These are phyloP conservation scores for Spirogloea muscicola DNA, from an alignment of 139 green algal species.

Conservation along the genomic window DNA sequence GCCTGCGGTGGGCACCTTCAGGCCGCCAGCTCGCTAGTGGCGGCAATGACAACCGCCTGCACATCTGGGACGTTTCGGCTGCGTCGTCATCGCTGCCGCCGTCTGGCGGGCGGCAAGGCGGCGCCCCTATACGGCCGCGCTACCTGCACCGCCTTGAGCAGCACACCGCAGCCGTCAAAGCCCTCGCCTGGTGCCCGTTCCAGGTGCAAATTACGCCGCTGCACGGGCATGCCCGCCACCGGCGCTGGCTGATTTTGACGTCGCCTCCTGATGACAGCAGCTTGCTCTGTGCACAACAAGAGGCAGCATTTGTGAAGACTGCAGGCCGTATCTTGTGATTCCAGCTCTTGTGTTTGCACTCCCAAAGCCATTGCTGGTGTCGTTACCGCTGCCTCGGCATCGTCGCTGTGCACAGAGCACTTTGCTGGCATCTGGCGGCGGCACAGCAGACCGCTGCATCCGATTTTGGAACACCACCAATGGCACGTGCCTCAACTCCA, in stretches of 20 bases:
- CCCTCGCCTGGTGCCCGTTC: constrained; percentile 84
- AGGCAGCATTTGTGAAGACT: too few species aligned
- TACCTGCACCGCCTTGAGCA: constrained; percentile 59
- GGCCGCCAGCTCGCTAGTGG: constrained; percentile 75
- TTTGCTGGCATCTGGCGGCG: constrained; percentile 74
- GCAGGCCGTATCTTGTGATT: too few species aligned
- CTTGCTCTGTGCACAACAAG: too few species aligned
- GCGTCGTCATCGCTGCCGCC: constrained; percentile 16
- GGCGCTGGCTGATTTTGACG: too few species aligned
- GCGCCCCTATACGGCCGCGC: background rate
- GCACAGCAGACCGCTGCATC: constrained; percentile 79
- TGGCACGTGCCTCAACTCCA: constrained; percentile 69
- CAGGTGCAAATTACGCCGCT: too few species aligned
- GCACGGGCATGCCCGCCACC: too few species aligned
- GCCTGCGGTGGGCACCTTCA: constrained; percentile 71
- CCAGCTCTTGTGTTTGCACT: too few species aligned
- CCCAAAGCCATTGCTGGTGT: too few species aligned
- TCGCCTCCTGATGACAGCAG: too few species aligned
- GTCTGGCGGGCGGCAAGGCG: background rate
- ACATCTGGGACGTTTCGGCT: constrained; percentile 65
- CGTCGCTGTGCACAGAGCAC: constrained; percentile 65
- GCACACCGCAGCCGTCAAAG: constrained; percentile 79
- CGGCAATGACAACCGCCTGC: constrained; percentile 80
- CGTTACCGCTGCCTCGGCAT: too few species aligned
- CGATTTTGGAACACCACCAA: constrained; percentile 83